Conservation (phyloP, 2,329 filamentous ascomycete genomes). For the Rhynchosporium agropyri region DNA sequence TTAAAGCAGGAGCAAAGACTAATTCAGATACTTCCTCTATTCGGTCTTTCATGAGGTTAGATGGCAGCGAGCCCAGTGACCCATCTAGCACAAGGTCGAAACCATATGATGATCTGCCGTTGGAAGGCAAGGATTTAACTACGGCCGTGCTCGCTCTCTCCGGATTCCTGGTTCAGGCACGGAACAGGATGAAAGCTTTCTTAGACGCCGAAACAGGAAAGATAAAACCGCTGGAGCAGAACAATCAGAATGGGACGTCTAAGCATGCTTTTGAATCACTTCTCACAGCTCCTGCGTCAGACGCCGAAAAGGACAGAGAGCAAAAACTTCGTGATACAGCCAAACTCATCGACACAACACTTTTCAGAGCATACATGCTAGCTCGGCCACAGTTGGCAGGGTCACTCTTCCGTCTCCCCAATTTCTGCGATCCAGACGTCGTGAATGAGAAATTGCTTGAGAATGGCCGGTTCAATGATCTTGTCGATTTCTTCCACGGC, state of each 20-base stretch:
- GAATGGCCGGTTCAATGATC: constrained; percentile 83
- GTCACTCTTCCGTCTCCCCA: constrained; percentile 90
- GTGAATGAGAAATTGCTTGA: constrained; percentile 92
- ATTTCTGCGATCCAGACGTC: constrained; percentile 95
- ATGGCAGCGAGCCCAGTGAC: constrained; percentile 55
- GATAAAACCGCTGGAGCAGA: constrained; percentile 53
- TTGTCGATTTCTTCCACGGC: constrained; percentile 97
- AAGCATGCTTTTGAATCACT: constrained; percentile 59
- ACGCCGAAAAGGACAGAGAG: constrained; percentile 61
- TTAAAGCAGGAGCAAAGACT: constrained; percentile 42
- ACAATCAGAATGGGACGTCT: constrained; percentile 46
- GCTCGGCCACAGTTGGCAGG: constrained; percentile 82
- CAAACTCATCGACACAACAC: constrained; percentile 84
- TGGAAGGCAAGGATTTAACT: constrained; percentile 82
- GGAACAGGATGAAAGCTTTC: constrained; percentile 64
- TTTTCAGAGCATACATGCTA: constrained; percentile 96
- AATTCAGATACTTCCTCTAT: constrained; percentile 58
- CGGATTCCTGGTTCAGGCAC: constrained; percentile 84
- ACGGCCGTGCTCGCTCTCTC: constrained; percentile 81
- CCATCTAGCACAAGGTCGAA: constrained; percentile 54
- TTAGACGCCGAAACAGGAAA: constrained; percentile 65
- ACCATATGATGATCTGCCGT: constrained; percentile 52
- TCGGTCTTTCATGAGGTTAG: constrained; percentile 57
- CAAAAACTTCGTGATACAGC: constrained; percentile 75
- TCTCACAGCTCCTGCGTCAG: constrained; percentile 48